Evolutionary conservation across 2,329 filamentous ascomycete species (phyloP).

Genomic region (Blastomyces gilchristii): DNA sequence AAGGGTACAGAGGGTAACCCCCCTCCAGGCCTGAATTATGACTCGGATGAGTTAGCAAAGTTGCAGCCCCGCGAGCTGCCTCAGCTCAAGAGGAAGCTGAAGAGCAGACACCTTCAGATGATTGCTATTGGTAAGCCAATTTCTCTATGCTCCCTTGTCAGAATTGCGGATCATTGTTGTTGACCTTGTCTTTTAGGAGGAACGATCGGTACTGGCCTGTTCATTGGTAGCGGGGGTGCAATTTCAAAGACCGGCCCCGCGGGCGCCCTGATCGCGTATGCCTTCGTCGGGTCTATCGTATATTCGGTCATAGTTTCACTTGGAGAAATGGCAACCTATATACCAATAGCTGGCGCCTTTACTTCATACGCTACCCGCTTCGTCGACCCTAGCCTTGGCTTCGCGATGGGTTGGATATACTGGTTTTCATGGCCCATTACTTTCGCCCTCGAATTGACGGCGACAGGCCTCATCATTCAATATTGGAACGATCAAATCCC

Average conservation of each 20-base stretch:
- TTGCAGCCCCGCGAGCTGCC: constrained; percentile 47
- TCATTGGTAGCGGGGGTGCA: constrained; percentile 56
- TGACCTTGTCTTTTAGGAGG: constrained; percentile 33
- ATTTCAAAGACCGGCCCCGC: constrained; percentile 55
- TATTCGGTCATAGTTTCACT: constrained; percentile 62
- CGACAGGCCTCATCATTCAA: constrained; percentile 63
- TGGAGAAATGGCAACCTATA: constrained; percentile 63
- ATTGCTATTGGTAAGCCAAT: constrained; percentile 62
- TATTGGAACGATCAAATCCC: constrained; percentile 57
- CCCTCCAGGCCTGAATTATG: background rate
- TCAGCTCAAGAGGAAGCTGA: constrained; percentile 62
- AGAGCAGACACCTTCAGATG: constrained; percentile 89
- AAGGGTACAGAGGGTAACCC: background rate
- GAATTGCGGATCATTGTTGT: background rate
- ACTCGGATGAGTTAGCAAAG: constrained; percentile 27
- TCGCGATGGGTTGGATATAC: constrained; percentile 74
- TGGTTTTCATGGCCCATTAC: constrained; percentile 71
- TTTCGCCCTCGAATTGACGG: constrained; percentile 61
- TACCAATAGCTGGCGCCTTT: constrained; percentile 67
- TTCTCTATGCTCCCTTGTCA: too few relatives aligned
- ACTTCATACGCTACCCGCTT: constrained; percentile 67
- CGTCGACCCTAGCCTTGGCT: constrained; percentile 60
- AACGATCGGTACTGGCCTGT: constrained; percentile 63
- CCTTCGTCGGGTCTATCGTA: constrained; percentile 60
- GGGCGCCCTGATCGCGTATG: constrained; percentile 56